These are phyloP conservation scores for Chrysosporium queenslandicum DNA, from an alignment of 2,329 filamentous ascomycete species.

Conservation along the genomic window DNA sequence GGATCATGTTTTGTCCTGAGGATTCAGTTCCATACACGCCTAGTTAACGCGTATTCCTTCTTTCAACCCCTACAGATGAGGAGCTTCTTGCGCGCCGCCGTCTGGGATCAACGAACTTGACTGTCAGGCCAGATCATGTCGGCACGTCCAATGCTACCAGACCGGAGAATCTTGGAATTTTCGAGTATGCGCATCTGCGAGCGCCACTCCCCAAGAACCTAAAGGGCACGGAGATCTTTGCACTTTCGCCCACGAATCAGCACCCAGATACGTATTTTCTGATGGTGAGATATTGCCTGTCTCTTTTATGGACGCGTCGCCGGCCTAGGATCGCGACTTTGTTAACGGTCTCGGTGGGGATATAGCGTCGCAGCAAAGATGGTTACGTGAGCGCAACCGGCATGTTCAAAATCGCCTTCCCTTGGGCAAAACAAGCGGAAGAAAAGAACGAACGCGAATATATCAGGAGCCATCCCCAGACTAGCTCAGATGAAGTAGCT, in stretches of 20 bases:
- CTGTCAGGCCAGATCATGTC: constrained; percentile 67
- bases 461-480: constrained; percentile 71
- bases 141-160: constrained; percentile 62
- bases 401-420: constrained; percentile 61
- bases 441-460: constrained; percentile 55
- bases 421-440: constrained; percentile 52
- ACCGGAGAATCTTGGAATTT: constrained; percentile 63
- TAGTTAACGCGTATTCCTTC: constrained; percentile 16
- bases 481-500: constrained; percentile 83
- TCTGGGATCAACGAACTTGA: constrained; percentile 83
- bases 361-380: constrained; percentile 53
- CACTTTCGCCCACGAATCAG: constrained; percentile 51
- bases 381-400: constrained; percentile 57
- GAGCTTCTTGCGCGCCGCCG: constrained; percentile 75
- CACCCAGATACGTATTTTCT: constrained; percentile 88
- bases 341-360: background rate
- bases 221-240: constrained; percentile 80
- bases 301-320: background rate
- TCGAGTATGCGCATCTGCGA: constrained; percentile 93
- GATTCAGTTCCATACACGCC: constrained; percentile 7
- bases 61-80: constrained; percentile 49
- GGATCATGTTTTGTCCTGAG: background rate
- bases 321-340: background rate
- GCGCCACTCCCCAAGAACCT: constrained; percentile 88
- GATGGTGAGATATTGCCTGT: constrained; percentile 51